phyloP scores from a whole-genome alignment of 2,329 filamentous ascomycete species.

The Cucurbitaria berberidis region DNA sequence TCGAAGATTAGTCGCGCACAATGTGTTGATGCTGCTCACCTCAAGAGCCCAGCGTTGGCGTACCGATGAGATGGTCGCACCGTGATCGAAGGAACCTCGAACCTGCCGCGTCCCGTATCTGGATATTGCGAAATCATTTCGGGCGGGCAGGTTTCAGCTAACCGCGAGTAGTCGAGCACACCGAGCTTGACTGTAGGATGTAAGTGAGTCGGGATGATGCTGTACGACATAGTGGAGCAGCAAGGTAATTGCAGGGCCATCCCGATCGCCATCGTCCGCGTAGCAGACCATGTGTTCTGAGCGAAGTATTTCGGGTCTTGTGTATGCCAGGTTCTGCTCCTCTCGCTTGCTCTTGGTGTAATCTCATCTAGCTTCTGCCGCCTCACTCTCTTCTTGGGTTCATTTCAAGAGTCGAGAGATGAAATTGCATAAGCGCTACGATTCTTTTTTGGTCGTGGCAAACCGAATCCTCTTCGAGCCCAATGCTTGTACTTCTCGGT shows the following conservation, averaged over 20 bases:
- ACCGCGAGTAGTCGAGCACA: not conserved
- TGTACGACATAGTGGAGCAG: not conserved
- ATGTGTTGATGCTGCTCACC: not conserved
- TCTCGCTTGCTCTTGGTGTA: slow-evolving; percentile 2
- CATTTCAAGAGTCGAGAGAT: slow-evolving; percentile 4
- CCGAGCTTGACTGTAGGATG: not conserved
- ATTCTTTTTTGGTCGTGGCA: not conserved
- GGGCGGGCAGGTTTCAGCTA: slow-evolving; percentile 1
- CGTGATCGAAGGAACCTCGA: slow-evolving; percentile 4
- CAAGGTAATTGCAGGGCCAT: not conserved
- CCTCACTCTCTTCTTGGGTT: slow-evolving; percentile 10
- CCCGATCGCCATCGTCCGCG: not conserved
- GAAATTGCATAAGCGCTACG: slow-evolving; percentile 13
- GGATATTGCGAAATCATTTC: slow-evolving; percentile 11
- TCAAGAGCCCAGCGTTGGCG: slow-evolving; percentile 1
- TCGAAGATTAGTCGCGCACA: not conserved
- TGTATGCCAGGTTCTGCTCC: slow-evolving; percentile 4
- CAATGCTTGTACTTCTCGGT: not conserved
- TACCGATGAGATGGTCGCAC: slow-evolving; percentile 1
- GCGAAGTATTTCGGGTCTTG: not conserved
- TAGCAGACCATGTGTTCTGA: not conserved
- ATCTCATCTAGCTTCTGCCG: slow-evolving; percentile 2
- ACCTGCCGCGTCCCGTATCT: slow-evolving; percentile 4
- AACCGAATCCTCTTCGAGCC: not conserved
- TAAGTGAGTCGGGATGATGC: not conserved